Percentiles rank a stretch among this genome's conserved stretches.
Evolutionary conservation across 495 filamentous ascomycete species (phyloP).

Genomic region (Neurospora sp.): DNA sequence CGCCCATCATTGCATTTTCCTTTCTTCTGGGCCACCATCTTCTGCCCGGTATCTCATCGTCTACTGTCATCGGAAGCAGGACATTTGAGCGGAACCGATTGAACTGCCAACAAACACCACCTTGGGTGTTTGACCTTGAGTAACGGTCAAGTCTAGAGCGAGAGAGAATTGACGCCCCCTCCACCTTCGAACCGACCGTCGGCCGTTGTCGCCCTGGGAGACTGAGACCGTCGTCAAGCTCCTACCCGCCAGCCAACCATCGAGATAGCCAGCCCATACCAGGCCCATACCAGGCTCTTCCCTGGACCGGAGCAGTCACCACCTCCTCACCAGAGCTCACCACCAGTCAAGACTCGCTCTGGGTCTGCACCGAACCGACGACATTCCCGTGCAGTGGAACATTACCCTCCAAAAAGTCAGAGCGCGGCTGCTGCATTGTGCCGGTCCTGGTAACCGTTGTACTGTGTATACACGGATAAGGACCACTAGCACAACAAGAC

Average conservation of each 20-base stretch:
- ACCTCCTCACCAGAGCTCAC: constrained; percentile 3
- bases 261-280: neutral
- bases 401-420: constrained; percentile 1
- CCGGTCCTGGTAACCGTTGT: constrained; percentile 4
- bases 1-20: neutral
- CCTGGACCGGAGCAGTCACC: neutral
- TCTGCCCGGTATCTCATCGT: neutral
- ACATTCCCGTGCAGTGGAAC: constrained; percentile 18
- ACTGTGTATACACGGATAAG: constrained; percentile 8
- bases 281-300: neutral
- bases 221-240: neutral
- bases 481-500: constrained; percentile 11
- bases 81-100: neutral
- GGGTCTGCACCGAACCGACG: constrained; percentile 19
- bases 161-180: neutral
- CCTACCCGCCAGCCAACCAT: neutral
- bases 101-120: neutral
- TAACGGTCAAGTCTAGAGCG: neutral
- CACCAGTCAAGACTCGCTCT: constrained; percentile 1
- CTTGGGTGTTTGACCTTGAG: neutral
- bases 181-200: neutral
- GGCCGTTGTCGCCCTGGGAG: neutral
- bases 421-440: constrained; percentile 10
- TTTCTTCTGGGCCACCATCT: neutral
- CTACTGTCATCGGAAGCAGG: neutral